These are phyloP conservation scores for Didymella pinodella DNA, from an alignment of 2,329 filamentous ascomycete species.

Conservation along the genomic window DNA sequence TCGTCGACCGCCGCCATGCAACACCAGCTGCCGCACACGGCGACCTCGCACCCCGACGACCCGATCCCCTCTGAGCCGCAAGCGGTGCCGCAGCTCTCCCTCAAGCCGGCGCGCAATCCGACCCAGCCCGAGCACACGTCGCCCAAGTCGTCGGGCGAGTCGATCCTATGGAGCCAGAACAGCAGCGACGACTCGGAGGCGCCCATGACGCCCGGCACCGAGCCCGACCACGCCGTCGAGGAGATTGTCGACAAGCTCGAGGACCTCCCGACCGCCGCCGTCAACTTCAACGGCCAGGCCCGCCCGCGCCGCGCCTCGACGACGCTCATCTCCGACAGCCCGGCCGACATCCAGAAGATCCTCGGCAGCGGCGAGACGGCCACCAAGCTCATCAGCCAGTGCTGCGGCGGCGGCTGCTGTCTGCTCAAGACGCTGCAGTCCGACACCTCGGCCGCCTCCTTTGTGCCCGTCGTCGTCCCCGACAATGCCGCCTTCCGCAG, in stretches of 20 bases:
- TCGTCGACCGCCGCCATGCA: slow-evolving; percentile 27
- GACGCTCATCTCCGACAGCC: slow-evolving; percentile 67
- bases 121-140: slow-evolving; percentile 46
- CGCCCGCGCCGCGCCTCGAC: slow-evolving; percentile 71
- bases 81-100: slow-evolving; percentile 40
- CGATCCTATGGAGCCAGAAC: slow-evolving; percentile 52
- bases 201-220: slow-evolving; percentile 55
- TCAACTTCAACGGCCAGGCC: slow-evolving; percentile 49
- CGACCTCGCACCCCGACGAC: slow-evolving; percentile 57
- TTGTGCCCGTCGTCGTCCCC: slow-evolving; percentile 64
- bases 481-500: slow-evolving; percentile 86
- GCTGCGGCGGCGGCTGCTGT: slow-evolving; percentile 72
- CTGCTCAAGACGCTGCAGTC: slow-evolving; percentile 63
- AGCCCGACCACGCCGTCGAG: slow-evolving; percentile 52
- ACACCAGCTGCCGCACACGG: slow-evolving; percentile 51
- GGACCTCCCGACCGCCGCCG: slow-evolving; percentile 46
- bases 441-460: slow-evolving; percentile 54
- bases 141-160: slow-evolving; percentile 53
- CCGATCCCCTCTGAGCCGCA: slow-evolving; percentile 56
- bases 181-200: slow-evolving; percentile 54
- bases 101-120: slow-evolving; percentile 28
- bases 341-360: slow-evolving; percentile 65
- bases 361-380: slow-evolving; percentile 63
- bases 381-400: slow-evolving; percentile 68
- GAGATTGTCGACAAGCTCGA: slow-evolving; percentile 54